Evolutionary conservation across 495 filamentous ascomycete genomes (phyloP), one percentile per base, ranked within the genome.

Genomic region (Friedmanniomyces endolithicus): DNA sequence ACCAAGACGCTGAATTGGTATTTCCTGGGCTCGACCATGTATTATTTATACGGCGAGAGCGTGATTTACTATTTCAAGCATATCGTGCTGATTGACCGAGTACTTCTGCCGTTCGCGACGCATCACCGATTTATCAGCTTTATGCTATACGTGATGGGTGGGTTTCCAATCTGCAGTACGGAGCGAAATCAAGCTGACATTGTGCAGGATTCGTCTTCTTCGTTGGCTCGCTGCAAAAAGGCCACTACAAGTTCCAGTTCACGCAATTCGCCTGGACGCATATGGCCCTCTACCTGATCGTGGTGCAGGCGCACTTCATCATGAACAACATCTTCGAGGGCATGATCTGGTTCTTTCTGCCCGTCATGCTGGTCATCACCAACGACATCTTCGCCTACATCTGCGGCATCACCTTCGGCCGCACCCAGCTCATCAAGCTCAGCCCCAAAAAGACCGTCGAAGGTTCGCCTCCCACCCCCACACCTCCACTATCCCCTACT

Each of bases 11-110:
- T 99, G 64, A 96, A 96, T 67, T 99, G 94, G 94, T 99, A 99
- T 69, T 99, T 94, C 72, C 75, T 99, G 56, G 94, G 88, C n/a
- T 85, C 86, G 17, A 92, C 89, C 52, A 97, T 97, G 92, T 99
- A 97, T 73, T 99, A 94, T 62, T 73, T 99, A 29, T 97, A 99
- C 63, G 94, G 94, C 56, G 94, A 99, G 72, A 95, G 88, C 60
- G 90, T 99, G 59, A 92, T 99, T 56, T 99, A 97, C 72, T 99
- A 99, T 70, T 97, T 99, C 72, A 97, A 97, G 75, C 94, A 97
- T 62, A 87, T 99, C 52, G 78, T 99, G 29, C 69, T 97, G 55
- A 87, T 99, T n/a, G 90, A 96, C 70, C 85, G 83, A 66, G 85
- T 97, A 31, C 72, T 99, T 46, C 74, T 94, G 47, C 90, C 90